Base-by-base conservation (phyloP, 169 alveolate genomes). In the Eimeria sp. region DNA sequence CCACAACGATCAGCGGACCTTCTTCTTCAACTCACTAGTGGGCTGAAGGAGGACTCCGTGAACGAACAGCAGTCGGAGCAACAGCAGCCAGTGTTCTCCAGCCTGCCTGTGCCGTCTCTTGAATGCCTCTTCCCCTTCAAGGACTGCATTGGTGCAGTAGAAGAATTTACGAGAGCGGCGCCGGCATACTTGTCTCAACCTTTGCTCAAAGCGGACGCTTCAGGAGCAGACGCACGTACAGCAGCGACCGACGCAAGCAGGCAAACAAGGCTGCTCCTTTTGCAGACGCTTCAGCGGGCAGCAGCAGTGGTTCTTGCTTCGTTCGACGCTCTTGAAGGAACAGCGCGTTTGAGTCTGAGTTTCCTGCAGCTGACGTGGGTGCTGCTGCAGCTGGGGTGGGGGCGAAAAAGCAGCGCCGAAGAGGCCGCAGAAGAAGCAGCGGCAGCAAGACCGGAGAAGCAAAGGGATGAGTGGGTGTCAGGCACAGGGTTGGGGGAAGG, bases 401-500 rank as follows among this genome's bases (percentile, higher is more conserved):
- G 94, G 30, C 63, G 83, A 45, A 43, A 1, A 3, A 78, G 80
- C 75, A 47, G 9, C 87, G 94, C 20, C 40, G 94, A 87, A 67
- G 93, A 86, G 93, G 83, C 20, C 34, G 84, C 78, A 3, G 95
- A 45, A 43, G 84, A 76, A 76, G 49, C 67, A n/a, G 92, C 63
- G 45, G 58, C 91, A 75, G 92, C 80, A 43, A 34, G 95, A 63
- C 76, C 94, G 2, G 67, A 82, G 63, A 86, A 89, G 67, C 73
- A 73, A 25, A 51, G 70, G 95, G 90, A 84, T 43, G 95, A 84
- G 27, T 94, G 94, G 96, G 91, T 84, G 40, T 84, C 82, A 34
- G 96, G 95, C 22, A 86, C 95, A 20, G 96, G 96, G 7, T 58
- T 95, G 57, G 96, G 95, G 54, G 95, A 95, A 45, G 96, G 95